Base-by-base conservation (phyloP, 148 eudicot genomes). In the Persicaria maculosa region DNA sequence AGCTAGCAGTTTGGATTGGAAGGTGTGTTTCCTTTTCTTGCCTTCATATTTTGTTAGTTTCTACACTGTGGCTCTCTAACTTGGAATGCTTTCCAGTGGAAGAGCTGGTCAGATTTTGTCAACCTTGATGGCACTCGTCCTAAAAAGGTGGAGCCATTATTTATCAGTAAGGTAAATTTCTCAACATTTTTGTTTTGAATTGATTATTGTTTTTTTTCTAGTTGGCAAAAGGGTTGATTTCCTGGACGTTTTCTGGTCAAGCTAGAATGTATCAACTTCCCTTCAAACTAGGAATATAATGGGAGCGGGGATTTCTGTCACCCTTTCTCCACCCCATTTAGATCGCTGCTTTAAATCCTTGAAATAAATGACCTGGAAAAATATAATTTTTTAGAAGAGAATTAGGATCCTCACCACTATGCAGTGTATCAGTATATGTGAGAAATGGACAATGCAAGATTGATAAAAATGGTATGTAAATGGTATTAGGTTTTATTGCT, bases 81-180 rank as follows among this genome's bases (percentile, higher is more conserved):
- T 45, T 17, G 46, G 9, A 47, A 48, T 45, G 64, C 70, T 80
- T 79, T 74, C 47, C 84, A 95, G 99, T 90, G 94, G 93, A 82
- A 86, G 78, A 92, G 91, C 77, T 92, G 92, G 96, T 83, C 46
- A 10, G 92, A 95, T 72, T 95, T 92, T 82, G 83, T 92, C 81
- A 85, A 95, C 77, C 90, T 92, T 79, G 92, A 92, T 80, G 92
- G 94, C 58, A 81, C 85, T 19, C 86, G 65, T 59, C 87, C 90
- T 0, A 81, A 86, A 80, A 95, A 86, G 83, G 85, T 95, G 16
- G 97, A 95, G 83, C 99, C 99, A 75, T 86, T 91, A 50, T 83
- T 91, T 61, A 77, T 94, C 75, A 91, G 97, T 84, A 94, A 94
- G 95, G 98, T 91, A 79, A 79, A 76, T 50, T 44, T 77, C 65